Evolutionary conservation across 192 early-diverging fungal species (phyloP).

Genomic region (Obelidium mucronatum): DNA sequence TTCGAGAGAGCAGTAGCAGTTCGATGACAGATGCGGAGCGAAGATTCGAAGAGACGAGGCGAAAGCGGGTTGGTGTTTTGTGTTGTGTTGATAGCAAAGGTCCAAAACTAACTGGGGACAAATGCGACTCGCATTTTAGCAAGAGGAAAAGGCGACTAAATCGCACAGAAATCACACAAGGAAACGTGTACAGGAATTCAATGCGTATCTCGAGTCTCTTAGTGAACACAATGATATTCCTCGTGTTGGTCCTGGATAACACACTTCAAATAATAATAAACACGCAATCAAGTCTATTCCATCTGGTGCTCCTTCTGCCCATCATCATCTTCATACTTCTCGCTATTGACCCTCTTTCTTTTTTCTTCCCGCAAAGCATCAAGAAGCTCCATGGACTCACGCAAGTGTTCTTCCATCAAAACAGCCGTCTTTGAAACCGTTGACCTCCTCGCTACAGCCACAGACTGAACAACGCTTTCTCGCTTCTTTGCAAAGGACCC

Average conservation of each 20-base stretch:
- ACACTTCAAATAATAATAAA: background rate
- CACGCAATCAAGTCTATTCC: background rate
- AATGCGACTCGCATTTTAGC: slow-evolving; percentile 49
- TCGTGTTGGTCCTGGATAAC: slow-evolving; percentile 81
- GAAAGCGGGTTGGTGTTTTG: slow-evolving; percentile 64
- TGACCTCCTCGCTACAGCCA: too few species aligned
- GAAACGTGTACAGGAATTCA: slow-evolving; percentile 79
- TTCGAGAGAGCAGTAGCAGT: too few species aligned
- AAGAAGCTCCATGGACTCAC: slow-evolving; percentile 19
- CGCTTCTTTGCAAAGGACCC: too few species aligned
- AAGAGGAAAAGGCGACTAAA: slow-evolving; percentile 73
- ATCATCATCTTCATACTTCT: background rate
- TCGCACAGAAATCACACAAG: slow-evolving; percentile 74
- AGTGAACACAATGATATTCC: slow-evolving; percentile 87
- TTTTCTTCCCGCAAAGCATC: slow-evolving; percentile 10
- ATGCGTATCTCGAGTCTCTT: slow-evolving; percentile 74
- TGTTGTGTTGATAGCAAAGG: background rate
- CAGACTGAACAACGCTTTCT: too few species aligned
- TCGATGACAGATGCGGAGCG: slow-evolving; percentile 74
- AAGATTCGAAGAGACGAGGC: slow-evolving; percentile 73
- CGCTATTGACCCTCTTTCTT: background rate
- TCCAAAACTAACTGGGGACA: background rate
- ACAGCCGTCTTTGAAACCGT: too few species aligned
- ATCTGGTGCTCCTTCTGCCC: background rate
- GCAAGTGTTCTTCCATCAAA: slow-evolving; percentile 18